Evolutionary conservation across 768 basidiomycete genomes (phyloP).

Genomic region (Amanita polypyramis): DNA sequence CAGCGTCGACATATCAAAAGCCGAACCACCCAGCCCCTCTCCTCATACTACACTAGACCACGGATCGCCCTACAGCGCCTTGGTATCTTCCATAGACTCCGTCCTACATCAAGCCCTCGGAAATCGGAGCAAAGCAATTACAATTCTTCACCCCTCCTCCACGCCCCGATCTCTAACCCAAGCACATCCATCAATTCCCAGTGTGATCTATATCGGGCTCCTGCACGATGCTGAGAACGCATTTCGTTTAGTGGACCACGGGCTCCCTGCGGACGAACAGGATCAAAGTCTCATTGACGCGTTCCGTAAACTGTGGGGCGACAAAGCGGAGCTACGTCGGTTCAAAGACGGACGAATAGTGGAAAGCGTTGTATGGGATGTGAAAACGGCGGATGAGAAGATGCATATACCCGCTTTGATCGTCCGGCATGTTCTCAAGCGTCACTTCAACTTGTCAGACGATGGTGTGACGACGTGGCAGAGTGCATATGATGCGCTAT

Average conservation of each 20-base stretch:
- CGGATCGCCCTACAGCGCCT: constrained; percentile 47
- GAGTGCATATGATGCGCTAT: constrained; percentile 41
- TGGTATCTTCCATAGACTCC: constrained; percentile 41
- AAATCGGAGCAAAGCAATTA: constrained; percentile 55
- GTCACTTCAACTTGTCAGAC: constrained; percentile 61
- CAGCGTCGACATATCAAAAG: constrained; percentile 48
- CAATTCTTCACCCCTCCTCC: constrained; percentile 45
- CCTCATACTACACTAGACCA: constrained; percentile 40
- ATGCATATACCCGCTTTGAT: constrained; percentile 67
- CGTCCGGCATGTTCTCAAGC: constrained; percentile 59
- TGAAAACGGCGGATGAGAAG: constrained; percentile 70
- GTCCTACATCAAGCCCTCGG: constrained; percentile 60
- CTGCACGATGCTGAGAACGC: constrained; percentile 64
- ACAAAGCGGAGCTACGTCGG: constrained; percentile 82
- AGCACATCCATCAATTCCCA: constrained; percentile 38
- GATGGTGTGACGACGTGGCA: constrained; percentile 49
- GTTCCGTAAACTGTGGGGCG: constrained; percentile 87
- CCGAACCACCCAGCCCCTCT: constrained; percentile 32
- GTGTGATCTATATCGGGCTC: constrained; percentile 60
- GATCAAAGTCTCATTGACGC: constrained; percentile 36
- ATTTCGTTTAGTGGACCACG: constrained; percentile 84
- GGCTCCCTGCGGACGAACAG: constrained; percentile 63
- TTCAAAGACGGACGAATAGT: constrained; percentile 93
- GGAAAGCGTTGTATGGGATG: constrained; percentile 97
- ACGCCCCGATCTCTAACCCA: constrained; percentile 38